Base-by-base conservation (phyloP, 768 basidiomycete species). In the Lepiota subincarnata region DNA sequence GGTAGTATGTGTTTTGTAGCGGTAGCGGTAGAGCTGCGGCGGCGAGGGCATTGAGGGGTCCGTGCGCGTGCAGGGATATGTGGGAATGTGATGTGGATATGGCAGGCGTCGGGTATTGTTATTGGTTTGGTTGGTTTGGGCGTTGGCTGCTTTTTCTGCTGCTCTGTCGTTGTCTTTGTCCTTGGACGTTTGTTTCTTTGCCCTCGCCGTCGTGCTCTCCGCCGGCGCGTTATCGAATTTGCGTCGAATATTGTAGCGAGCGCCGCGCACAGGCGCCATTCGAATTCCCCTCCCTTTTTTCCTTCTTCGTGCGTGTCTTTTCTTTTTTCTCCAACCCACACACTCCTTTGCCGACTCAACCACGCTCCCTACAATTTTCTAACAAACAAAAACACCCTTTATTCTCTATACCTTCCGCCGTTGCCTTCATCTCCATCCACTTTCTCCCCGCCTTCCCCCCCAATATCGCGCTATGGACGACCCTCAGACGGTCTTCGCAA, bases 401-500 rank as follows among this genome's bases (percentile, higher is more conserved):
- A 64, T 74, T 73, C 69, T 68, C 70, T 66, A 64, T 69, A 64
- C 59, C 65, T 55, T 69, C 64, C 66, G 66, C 75, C 77, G 74
- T 78, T 79, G 72, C 71, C 72, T 71, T 64, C 71, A 66, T 73
- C 70, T 67, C 71, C 71, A 65, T 74, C 72, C 66, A 70, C 71
- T 24, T 72, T 69, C 14, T 44, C 31, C 59, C 57, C 59, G 60
- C 63, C 64, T 60, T 62, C 49, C 55, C 60, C 55, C 53, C 59
- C 53, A 59, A 61, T 66, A 59, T 66, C 68, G 50, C 67, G 60
- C 71, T 60, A 85, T 89, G 88, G 86, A 87, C 75, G 86, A 89
- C 78, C 63, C 80, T 50, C 86, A 88, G 70, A 74, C 86, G 67
- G 78, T 78, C 46, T 88, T 87, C 67, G 80, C 82, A 57, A 69